Evolutionary conservation across 129 eudicot genomes (phyloP).

Genomic region (Saposhnikovia divaricata): DNA sequence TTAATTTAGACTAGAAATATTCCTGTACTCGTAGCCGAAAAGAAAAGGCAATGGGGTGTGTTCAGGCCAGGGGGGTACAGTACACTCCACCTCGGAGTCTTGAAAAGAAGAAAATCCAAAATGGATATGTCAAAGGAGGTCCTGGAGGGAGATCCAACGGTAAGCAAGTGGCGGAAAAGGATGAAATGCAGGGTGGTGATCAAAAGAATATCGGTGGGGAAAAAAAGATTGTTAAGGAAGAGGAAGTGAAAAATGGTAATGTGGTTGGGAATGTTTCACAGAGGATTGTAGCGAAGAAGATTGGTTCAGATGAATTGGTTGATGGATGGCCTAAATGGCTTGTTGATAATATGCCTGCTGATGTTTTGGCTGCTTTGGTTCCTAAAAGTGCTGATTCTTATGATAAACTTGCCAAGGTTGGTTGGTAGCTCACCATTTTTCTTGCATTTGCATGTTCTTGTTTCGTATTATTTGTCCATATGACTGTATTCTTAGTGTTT

Average conservation of each 20-base stretch:
- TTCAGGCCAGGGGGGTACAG: conserved; percentile 33
- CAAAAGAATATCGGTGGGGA: conserved; percentile 18
- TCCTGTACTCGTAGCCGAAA: conserved; percentile 8
- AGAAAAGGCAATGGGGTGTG: conserved; percentile 50
- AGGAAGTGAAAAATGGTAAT: conserved; percentile 22
- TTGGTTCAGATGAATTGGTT: conserved; percentile 42
- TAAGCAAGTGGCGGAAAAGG: conserved; percentile 21
- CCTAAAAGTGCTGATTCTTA: conserved; percentile 73
- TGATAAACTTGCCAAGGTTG: conserved; percentile 74
- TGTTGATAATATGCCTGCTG: conserved; percentile 44
- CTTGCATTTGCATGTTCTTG: background rate
- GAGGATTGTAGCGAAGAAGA: conserved; percentile 36
- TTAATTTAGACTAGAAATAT: background rate
- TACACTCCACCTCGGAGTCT: conserved; percentile 21
- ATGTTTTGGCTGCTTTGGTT: conserved; percentile 51
- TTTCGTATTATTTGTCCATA: background rate
- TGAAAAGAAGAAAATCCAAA: conserved; percentile 33
- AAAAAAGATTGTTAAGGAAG: conserved; percentile 21
- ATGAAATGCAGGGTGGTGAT: conserved; percentile 11
- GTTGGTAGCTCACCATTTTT: conserved; percentile 4
- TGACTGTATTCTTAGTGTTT: background rate
- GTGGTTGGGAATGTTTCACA: conserved; percentile 27
- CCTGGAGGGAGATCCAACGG: conserved; percentile 15
- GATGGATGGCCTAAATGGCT: conserved; percentile 90
- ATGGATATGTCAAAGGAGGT: conserved; percentile 41